Conservation (phyloP, 768 basidiomycete species). For the Pleurotus sapidus region DNA sequence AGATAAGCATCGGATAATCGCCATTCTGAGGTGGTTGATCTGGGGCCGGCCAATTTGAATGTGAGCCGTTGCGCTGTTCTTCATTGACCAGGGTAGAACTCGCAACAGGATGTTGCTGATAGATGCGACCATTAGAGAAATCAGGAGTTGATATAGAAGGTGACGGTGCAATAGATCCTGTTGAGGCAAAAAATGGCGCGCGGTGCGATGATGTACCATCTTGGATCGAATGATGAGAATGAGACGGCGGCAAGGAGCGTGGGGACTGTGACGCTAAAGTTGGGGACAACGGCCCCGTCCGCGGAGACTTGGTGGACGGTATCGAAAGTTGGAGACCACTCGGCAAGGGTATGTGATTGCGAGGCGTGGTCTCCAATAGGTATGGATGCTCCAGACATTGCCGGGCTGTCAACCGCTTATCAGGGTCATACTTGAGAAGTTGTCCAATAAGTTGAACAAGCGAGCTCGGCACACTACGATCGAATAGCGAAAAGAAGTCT, state of each 20-base stretch:
- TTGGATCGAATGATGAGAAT: conserved; percentile 31
- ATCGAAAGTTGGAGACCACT: conserved; percentile 41
- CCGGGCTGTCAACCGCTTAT: conserved; percentile 77
- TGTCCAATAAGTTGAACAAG: conserved; percentile 92
- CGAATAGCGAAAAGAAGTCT: conserved; percentile 73
- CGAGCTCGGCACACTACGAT: conserved; percentile 70
- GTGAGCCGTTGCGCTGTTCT: conserved; percentile 23
- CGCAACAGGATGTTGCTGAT: conserved; percentile 29
- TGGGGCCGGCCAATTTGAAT: conserved; percentile 18
- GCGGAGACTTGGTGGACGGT: conserved; percentile 24
- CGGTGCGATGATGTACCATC: conserved; percentile 52
- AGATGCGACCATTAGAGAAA: conserved; percentile 27
- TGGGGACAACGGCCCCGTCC: conserved; percentile 32
- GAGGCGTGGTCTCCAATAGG: conserved; percentile 73
- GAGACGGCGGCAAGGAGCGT: conserved; percentile 29
- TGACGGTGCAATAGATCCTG: conserved; percentile 12
- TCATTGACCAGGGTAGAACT: conserved; percentile 21
- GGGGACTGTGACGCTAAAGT: conserved; percentile 27
- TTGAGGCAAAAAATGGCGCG: conserved; percentile 42
- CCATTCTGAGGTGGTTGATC: conserved; percentile 18
- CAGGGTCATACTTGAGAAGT: conserved; percentile 90
- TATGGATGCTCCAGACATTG: conserved; percentile 90
- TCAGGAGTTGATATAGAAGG: conserved; percentile 12
- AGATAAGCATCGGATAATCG: conserved; percentile 61
- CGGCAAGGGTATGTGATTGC: conserved; percentile 65